These are phyloP conservation scores for Arachnomyces sp. DNA, from an alignment of 2,329 filamentous ascomycete genomes.

Conservation along the genomic window DNA sequence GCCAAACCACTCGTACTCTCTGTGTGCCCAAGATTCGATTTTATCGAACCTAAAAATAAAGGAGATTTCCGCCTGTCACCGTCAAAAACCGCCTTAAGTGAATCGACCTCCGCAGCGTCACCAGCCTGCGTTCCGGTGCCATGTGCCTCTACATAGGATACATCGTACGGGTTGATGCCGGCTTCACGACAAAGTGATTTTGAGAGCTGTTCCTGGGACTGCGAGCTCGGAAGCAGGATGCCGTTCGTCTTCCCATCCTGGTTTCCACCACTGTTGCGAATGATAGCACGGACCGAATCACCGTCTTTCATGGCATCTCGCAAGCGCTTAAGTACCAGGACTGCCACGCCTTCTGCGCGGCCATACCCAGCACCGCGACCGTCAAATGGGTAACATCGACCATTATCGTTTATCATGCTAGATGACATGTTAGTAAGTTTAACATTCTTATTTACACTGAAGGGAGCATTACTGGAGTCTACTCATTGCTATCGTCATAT, in stretches of 20 bases:
- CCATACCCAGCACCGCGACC: too few species aligned
- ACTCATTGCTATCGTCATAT: constrained; percentile 25
- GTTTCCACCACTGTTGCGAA: constrained; percentile 22
- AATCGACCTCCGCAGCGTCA: constrained; percentile 19
- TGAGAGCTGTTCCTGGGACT: constrained; percentile 30
- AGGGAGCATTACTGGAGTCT: constrained; percentile 17
- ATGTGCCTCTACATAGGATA: constrained; percentile 35
- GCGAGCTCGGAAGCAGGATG: constrained; percentile 17
- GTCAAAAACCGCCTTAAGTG: constrained; percentile 15
- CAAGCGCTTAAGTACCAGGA: too few species aligned
- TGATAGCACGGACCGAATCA: constrained; percentile 33
- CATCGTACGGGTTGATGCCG: constrained; percentile 26
- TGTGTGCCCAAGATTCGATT: constrained; percentile 9
- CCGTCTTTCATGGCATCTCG: constrained; percentile 19
- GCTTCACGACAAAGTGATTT: constrained; percentile 15
- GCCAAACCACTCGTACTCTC: constrained; percentile 6
- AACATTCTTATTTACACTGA: too few species aligned
- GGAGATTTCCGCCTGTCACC: too few species aligned
- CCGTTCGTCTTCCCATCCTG: constrained; percentile 22
- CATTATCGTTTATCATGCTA: constrained; percentile 39
- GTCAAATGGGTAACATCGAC: too few species aligned
- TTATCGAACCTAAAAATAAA: too few species aligned
- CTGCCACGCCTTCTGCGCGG: too few species aligned
- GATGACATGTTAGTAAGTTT: too few species aligned
- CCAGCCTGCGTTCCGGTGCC: constrained; percentile 32